A percentile compares a stretch with the other conserved stretches of the same genome.
phyloP scores from a whole-genome alignment of 2,329 filamentous ascomycete species.

The Pyricularia pennisetigena region DNA sequence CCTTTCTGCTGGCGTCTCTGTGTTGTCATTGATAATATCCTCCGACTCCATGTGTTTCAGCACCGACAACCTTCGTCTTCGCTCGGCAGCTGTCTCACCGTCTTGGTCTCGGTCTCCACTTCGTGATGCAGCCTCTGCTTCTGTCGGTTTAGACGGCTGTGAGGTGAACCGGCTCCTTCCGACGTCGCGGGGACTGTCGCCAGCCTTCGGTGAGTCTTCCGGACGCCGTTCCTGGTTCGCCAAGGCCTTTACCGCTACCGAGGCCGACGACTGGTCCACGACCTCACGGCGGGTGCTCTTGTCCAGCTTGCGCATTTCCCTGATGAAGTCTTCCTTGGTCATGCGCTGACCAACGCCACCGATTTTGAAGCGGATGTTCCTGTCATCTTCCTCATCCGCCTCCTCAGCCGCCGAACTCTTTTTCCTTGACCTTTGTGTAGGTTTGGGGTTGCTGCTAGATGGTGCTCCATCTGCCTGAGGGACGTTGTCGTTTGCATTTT shows the following conservation, averaged over 20 bases:
- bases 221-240: constrained; percentile 28
- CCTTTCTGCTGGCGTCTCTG: constrained; percentile 66
- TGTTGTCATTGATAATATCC: constrained; percentile 21
- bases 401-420: constrained; percentile 29
- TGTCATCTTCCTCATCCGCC: constrained; percentile 53
- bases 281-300: constrained; percentile 49
- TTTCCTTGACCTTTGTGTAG: constrained; percentile 19
- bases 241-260: constrained; percentile 35
- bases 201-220: background rate
- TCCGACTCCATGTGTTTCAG: constrained; percentile 32
- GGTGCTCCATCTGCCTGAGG: constrained; percentile 19
- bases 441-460: constrained; percentile 17
- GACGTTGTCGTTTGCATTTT: constrained; percentile 21
- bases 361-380: constrained; percentile 67
- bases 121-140: background rate
- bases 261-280: constrained; percentile 38
- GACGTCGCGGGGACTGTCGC: background rate
- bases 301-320: constrained; percentile 63
- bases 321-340: constrained; percentile 72
- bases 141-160: background rate
- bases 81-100: constrained; percentile 61
- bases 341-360: constrained; percentile 62
- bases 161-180: background rate
- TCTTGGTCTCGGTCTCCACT: constrained; percentile 20
- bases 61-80: constrained; percentile 51